A percentile compares a stretch with the other conserved stretches of the same genome.
Conservation (phyloP, 805 yeast species). For the Candida oleophila region DNA sequence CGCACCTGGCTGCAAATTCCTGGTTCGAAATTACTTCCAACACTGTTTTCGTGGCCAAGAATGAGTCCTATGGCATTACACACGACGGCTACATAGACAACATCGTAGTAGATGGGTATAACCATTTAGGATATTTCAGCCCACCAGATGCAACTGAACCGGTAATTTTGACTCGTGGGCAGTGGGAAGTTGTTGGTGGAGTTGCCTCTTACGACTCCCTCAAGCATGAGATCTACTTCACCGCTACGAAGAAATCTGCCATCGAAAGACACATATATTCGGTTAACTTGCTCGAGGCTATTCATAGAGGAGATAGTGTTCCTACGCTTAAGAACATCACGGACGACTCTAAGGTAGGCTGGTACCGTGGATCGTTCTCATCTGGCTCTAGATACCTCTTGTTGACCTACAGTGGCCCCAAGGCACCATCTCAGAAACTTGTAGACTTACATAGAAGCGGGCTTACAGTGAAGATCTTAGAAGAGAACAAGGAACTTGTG, state of each 20-base stretch:
- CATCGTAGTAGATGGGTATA: constrained; percentile 54
- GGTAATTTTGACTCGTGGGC: constrained; percentile 60
- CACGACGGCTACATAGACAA: constrained; percentile 79
- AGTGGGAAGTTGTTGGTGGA: constrained; percentile 82
- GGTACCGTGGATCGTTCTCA: constrained; percentile 72
- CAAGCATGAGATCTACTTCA: constrained; percentile 53
- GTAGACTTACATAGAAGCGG: constrained; percentile 39
- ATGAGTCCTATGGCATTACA: constrained; percentile 31
- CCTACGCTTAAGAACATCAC: constrained; percentile 48
- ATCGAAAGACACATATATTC: constrained; percentile 82
- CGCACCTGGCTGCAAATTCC: constrained; percentile 51
- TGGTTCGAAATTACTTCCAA: constrained; percentile 53
- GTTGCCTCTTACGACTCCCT: constrained; percentile 59
- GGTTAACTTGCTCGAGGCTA: constrained; percentile 48
- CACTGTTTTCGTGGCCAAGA: constrained; percentile 35
- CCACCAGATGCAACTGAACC: constrained; percentile 55
- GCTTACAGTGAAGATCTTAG: constrained; percentile 39
- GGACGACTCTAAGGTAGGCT: constrained; percentile 48
- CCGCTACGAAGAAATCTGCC: constrained; percentile 75
- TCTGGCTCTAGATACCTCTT: constrained; percentile 73
- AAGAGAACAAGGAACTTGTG: constrained; percentile 45
- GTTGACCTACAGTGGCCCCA: constrained; percentile 75
- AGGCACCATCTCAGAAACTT: constrained; percentile 74
- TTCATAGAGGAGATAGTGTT: constrained; percentile 17
- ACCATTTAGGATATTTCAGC: constrained; percentile 81